Base-by-base conservation (phyloP, 345 rosid genomes). In the Citrus maxima region DNA sequence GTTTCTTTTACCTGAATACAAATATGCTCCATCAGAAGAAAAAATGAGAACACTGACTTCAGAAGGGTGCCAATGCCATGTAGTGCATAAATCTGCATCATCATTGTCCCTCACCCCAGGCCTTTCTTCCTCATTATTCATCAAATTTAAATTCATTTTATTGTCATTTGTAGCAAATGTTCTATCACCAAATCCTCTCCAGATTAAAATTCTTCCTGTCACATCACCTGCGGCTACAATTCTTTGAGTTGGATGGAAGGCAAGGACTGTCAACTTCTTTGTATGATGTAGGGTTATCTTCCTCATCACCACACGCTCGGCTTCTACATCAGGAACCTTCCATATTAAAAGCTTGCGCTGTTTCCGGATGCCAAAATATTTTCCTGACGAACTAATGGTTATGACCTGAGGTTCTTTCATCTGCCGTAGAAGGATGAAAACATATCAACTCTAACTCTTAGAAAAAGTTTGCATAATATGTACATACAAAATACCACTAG, bases 11-110 rank as follows among this genome's bases (percentile, higher is more conserved):
- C 98, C 98, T 84, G 98, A 88, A 85, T 88, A 94, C 72, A 96
- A 67, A 77, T 93, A 92, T 10, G 95, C 95, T 79, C 99, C 99
- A 83, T 96, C 99, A 4, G 94, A 89, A 82, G 99, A 96, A 86
- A 96, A 94, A 67, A 80, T 83, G 74, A 96, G 93, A 51, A 83
- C 83, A 70, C 86, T 91, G 14, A 96, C 92, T 85, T 80, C 87
- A 80, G 92, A 75, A 51, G 97, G 87, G 79, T 96, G 99, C 96
- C 96, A 92, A 79, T 90, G 96, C 99, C 97, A 93, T 68, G 97
- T 92, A 73, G 97, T 82, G 69, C 98, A 94, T n/a, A 93, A 89
- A 73, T 93, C 98, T 76, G 98, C 94, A 87, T 95, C 99, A 90
- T 94, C 99, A 77, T 84, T 84, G 73, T 82, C 93, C 82, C 98